Percentiles rank a stretch among this genome's conserved stretches.
These are phyloP conservation scores for Tetraselmis striata DNA, from an alignment of 139 green algal genomes.

Conservation along the genomic window DNA sequence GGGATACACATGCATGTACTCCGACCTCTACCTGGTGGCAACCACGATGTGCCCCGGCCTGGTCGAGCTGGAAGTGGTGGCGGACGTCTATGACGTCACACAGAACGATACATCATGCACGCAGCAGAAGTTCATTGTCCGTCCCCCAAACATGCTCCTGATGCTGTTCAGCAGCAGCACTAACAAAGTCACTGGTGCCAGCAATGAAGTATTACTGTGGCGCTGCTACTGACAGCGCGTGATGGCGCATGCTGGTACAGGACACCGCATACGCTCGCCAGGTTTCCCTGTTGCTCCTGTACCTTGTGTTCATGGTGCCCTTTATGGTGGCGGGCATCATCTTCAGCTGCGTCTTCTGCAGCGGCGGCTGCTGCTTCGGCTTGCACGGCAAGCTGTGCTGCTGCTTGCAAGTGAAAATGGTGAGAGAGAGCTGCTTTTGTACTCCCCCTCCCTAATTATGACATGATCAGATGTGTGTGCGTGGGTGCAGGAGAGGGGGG, in stretches of 20 bases:
- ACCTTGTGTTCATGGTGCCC: background rate
- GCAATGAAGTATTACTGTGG: too few relatives aligned
- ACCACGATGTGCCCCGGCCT: background rate
- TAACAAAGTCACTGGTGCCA: too few relatives aligned
- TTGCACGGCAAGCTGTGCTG: background rate
- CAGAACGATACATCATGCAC: background rate
- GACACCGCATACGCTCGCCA: background rate
- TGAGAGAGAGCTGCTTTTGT: too few relatives aligned
- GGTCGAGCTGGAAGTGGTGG: background rate
- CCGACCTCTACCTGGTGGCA: background rate
- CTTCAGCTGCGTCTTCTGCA: background rate
- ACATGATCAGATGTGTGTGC: too few relatives aligned
- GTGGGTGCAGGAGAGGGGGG: too few relatives aligned
- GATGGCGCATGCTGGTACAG: background rate
- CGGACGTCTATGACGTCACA: background rate
- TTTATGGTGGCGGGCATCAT: background rate
- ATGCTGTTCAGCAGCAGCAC: too few relatives aligned
- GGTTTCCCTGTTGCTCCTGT: background rate
- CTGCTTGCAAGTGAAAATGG: background rate
- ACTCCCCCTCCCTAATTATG: too few relatives aligned
- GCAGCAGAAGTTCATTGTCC: background rate
- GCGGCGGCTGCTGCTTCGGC: background rate
- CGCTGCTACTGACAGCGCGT: too few relatives aligned
- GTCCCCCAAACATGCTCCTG: too few relatives aligned
- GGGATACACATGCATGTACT: background rate